These are phyloP conservation scores for Xylaria polymorpha DNA, from an alignment of 2,329 filamentous ascomycete species.

Conservation along the genomic window DNA sequence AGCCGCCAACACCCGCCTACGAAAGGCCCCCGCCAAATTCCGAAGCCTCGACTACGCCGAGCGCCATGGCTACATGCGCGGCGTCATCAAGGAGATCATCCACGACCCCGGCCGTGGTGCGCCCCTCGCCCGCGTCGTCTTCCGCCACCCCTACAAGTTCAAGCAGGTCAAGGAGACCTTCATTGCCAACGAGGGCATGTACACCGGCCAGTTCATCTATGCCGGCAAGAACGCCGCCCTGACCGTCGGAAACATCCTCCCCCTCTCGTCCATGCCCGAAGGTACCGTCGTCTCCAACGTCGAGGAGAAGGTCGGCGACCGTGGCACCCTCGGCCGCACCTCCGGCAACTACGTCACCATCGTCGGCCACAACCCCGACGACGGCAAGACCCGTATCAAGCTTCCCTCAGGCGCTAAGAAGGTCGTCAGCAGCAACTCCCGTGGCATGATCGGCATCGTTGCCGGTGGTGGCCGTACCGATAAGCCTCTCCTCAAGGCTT, in stretches of 20 bases:
- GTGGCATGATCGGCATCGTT: conserved; percentile 99
- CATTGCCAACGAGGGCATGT: conserved; percentile 99
- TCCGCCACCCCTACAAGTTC: conserved; percentile 98
- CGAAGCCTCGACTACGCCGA: conserved; percentile 95
- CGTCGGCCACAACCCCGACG: conserved; percentile 96
- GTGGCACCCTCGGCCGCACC: conserved; percentile 94
- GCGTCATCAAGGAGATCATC: conserved; percentile 98
- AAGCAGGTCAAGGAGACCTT: conserved; percentile 98
- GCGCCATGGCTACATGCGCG: conserved; percentile 96
- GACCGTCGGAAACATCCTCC: conserved; percentile 97
- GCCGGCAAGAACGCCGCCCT: conserved; percentile 98
- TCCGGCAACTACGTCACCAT: conserved; percentile 99
- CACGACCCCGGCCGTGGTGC: conserved; percentile 99
- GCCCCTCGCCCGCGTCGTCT: conserved; percentile 94
- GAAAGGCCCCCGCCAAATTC: conserved; percentile 97
- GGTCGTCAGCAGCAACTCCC: conserved; percentile 89
- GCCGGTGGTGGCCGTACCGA: conserved; percentile 99
- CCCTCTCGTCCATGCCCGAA: conserved; percentile 93
- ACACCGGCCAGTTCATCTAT: conserved; percentile 99
- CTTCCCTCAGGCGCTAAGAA: conserved; percentile 99
- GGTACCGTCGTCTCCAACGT: conserved; percentile 99
- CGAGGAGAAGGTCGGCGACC: conserved; percentile 98
- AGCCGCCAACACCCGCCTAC: conserved; percentile 88
- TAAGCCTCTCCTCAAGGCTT: conserved; percentile 99
- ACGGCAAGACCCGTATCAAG: conserved; percentile 99